Evolutionary conservation across 2,329 filamentous ascomycete genomes (phyloP).

Genomic region (Beauveria sp.): DNA sequence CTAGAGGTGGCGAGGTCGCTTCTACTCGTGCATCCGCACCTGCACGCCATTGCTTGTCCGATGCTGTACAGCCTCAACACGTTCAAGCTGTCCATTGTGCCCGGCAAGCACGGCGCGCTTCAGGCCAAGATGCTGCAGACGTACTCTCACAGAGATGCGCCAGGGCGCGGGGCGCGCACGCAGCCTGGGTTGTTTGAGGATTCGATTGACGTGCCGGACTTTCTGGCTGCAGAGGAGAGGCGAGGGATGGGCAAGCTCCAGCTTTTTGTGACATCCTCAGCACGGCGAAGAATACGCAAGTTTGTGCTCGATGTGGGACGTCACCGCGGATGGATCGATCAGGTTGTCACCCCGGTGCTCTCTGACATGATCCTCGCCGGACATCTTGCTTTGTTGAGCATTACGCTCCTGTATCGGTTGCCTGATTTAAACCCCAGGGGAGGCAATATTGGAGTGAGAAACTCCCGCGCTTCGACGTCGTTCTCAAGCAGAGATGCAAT

Average conservation of each 20-base stretch:
- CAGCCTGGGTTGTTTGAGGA: slow-evolving; percentile 2
- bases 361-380: slow-evolving; percentile 26
- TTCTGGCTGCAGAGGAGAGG: slow-evolving; percentile 11
- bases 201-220: background rate
- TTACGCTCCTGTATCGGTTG: background rate
- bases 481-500: background rate
- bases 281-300: slow-evolving; percentile 17
- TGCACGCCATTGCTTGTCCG: slow-evolving; percentile 25
- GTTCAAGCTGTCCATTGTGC: slow-evolving; percentile 22
- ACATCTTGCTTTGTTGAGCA: slow-evolving; percentile 19
- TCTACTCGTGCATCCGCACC: slow-evolving; percentile 25
- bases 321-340: slow-evolving; percentile 26
- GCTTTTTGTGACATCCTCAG: slow-evolving; percentile 6
- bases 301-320: slow-evolving; percentile 23
- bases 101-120: slow-evolving; percentile 21
- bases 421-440: background rate
- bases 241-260: slow-evolving; percentile 8
- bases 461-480: background rate
- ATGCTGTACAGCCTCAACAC: slow-evolving; percentile 25
- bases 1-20: slow-evolving; percentile 21
- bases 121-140: slow-evolving; percentile 20
- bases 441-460: background rate
- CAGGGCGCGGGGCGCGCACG: background rate
- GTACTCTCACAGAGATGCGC: background rate
- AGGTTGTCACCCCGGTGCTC: slow-evolving; percentile 22